A percentile compares a stretch with the other conserved stretches of the same genome.
phyloP scores from a whole-genome alignment of 2,329 filamentous ascomycete genomes.

The Macrophomina tecta region DNA sequence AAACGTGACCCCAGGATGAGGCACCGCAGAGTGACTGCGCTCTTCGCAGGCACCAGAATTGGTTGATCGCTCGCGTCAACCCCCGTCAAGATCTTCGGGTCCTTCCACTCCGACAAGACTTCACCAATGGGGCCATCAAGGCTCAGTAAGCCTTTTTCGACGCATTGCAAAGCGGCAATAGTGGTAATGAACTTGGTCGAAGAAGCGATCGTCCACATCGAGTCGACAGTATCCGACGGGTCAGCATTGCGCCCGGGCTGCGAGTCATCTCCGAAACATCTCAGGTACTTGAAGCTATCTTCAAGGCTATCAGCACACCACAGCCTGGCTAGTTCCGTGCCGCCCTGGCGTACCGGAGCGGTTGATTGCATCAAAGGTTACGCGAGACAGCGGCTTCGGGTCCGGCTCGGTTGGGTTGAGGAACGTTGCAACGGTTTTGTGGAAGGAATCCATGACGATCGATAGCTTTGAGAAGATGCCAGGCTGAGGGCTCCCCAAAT shows the following conservation, averaged over 20 bases:
- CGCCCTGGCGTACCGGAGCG: no score
- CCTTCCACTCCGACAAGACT: conserved; percentile 41
- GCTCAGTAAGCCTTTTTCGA: conserved; percentile 41
- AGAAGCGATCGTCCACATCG: conserved; percentile 41
- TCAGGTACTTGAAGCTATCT: conserved; percentile 17
- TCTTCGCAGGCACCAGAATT: background rate
- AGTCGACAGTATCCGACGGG: background rate
- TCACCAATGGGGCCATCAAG: conserved; percentile 42
- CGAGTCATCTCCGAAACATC: conserved; percentile 11
- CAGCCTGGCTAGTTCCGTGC: no score
- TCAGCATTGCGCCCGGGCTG: conserved; percentile 12
- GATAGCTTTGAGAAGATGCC: no score
- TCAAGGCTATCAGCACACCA: background rate
- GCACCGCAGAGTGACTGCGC: background rate
- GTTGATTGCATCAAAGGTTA: background rate
- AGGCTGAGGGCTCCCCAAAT: no score
- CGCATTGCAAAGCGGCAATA: conserved; percentile 42
- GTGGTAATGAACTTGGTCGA: conserved; percentile 48
- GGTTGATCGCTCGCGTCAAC: background rate
- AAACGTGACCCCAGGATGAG: background rate
- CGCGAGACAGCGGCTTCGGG: background rate
- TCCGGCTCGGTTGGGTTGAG: conserved; percentile 4
- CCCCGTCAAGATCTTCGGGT: conserved; percentile 35
- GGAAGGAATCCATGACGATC: conserved; percentile 16
- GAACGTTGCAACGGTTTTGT: conserved; percentile 6